A percentile compares a stretch with the other conserved stretches of the same genome.
phyloP scores from a whole-genome alignment of 2,329 filamentous ascomycete species.

The Fusarium sp. region DNA sequence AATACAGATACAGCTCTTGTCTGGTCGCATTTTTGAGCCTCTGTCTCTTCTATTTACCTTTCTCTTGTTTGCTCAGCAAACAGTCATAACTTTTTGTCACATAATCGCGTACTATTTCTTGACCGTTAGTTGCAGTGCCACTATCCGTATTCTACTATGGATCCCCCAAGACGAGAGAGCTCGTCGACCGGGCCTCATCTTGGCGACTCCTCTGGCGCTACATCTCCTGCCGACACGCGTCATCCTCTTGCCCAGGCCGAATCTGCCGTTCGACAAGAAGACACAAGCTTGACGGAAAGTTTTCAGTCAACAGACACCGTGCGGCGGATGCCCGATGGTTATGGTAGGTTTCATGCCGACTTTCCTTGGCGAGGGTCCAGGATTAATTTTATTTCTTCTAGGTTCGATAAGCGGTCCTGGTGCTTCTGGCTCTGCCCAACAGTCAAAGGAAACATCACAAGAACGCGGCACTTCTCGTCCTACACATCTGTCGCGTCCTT shows the following conservation, averaged over 20 bases:
- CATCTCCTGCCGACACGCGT: constrained; percentile 66
- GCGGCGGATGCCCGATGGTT: constrained; percentile 69
- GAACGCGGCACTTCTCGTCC: constrained; percentile 56
- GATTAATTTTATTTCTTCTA: constrained; percentile 37
- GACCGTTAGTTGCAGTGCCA: constrained; percentile 17
- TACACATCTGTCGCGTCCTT: constrained; percentile 55
- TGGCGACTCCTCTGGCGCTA: constrained; percentile 54
- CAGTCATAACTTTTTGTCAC: constrained; percentile 18
- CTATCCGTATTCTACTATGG: constrained; percentile 55
- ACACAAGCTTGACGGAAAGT: constrained; percentile 65
- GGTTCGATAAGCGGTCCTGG: constrained; percentile 47
- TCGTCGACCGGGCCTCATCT: constrained; percentile 55
- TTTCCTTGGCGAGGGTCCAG: constrained; percentile 15
- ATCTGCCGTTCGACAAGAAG: constrained; percentile 53
- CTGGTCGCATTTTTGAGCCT: constrained; percentile 16
- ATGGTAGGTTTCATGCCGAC: constrained; percentile 61
- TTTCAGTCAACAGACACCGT: constrained; percentile 72
- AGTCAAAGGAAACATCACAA: constrained; percentile 55
- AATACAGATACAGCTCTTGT: constrained; percentile 24
- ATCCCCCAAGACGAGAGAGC: constrained; percentile 55
- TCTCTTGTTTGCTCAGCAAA: constrained; percentile 22
- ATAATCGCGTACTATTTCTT: constrained; percentile 16
- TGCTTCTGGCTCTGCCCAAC: constrained; percentile 49
- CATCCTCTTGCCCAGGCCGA: constrained; percentile 56
- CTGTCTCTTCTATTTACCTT: constrained; percentile 7